Evolutionary conservation across 345 rosid species (phyloP), one percentile per base, ranked within the genome.

Genomic region (Moricandia arvensis): DNA sequence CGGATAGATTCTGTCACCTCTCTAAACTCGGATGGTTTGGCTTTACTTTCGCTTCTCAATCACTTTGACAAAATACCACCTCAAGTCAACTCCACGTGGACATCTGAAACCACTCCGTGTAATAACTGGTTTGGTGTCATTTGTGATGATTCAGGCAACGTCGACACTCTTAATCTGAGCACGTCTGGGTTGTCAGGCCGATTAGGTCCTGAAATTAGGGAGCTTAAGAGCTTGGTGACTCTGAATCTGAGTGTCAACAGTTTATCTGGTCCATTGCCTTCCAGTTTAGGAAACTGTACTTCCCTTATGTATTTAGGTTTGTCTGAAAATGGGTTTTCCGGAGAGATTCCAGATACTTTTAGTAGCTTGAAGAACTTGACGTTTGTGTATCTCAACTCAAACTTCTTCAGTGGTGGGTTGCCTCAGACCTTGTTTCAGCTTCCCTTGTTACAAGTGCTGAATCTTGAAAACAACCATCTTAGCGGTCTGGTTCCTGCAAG

Each of bases 401-500:
- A 89, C 81, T 85, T 70, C 4, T 76, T 91, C 53, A 73, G 68
- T 0, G 93, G 91, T 61, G 75, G 72, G 59, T 80, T 89, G 67
- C 91, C 89, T 3, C 70, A 69, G 33, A 79, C 87, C 0, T 74
- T 91, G 85, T 83, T 91, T 63, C 75, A 16, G 12, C 63, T 83
- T 37, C 78, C 75, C 4, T 18, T 65, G 24, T 59, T 91, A 60
- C 49, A 86, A 29, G 0, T 0, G 24, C 51, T 82, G 60, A 84
- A 83, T 72, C 70, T 93, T 82, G 35, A 77, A 6, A 10, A 4
- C 41, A 93, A 93, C 78, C 81, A 15, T 31, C 81, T 93, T 2
- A 86, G 3, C 47, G 92, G 98, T 71, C 72, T 74, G 21, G 85
- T 93, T 67, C 91, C 93, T 33, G 29, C 51, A 9, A 88, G 75